Evolutionary conservation across 306 rosid species (phyloP).

Genomic region (Cucurbita maxima): DNA sequence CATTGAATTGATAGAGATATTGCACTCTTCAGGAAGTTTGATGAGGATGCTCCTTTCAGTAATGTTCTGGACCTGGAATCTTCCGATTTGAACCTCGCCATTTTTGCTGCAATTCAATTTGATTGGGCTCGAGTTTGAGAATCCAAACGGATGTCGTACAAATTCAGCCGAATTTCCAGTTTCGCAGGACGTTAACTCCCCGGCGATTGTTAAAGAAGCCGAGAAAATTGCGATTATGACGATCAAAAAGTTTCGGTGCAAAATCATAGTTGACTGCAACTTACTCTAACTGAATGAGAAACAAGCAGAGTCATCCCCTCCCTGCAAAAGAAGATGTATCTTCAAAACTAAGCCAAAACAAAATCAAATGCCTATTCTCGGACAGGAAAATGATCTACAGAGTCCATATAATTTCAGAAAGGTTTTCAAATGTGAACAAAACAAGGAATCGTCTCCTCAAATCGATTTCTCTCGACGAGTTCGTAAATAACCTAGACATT

Average conservation of each 20-base stretch:
- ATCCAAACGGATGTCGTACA: conserved; percentile 57
- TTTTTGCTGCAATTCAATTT: conserved; percentile 12
- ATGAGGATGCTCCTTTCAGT: conserved; percentile 34
- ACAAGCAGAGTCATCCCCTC: conserved; percentile 22
- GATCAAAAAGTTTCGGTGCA: conserved; percentile 1
- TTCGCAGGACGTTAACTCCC: conserved; percentile 14
- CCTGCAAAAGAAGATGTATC: conserved; percentile 6
- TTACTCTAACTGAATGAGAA: conserved; percentile 3
- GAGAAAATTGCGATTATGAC: conserved; percentile 17
- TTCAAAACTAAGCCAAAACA: background rate
- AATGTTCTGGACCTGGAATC: conserved; percentile 28
- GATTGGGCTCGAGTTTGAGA: conserved; percentile 28
- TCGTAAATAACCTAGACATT: background rate
- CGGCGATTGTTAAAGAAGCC: conserved; percentile 19
- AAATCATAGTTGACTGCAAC: conserved; percentile 21
- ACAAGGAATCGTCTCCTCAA: background rate
- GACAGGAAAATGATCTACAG: background rate
- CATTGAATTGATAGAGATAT: conserved; percentile 24
- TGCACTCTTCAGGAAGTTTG: conserved; percentile 32
- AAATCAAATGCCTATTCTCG: background rate
- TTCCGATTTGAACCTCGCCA: conserved; percentile 11
- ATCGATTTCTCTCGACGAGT: background rate
- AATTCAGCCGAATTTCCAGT: background rate
- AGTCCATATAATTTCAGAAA: background rate
- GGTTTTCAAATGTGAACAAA: background rate